Base-by-base conservation (phyloP, 164 flowering plant genomes). In the Chimonanthus salicifolius region DNA sequence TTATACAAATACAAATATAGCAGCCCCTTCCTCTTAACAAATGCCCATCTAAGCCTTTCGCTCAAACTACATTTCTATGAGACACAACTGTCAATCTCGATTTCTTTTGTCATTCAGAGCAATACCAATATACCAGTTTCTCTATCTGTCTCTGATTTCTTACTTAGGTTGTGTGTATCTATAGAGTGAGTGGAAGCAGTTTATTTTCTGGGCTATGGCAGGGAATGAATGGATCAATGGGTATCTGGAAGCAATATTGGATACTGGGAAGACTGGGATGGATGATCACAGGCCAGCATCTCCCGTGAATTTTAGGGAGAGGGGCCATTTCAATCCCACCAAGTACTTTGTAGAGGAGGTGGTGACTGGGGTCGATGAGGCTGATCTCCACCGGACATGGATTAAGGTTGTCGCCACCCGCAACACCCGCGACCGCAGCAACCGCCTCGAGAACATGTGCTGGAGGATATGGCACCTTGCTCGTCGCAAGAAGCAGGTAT, bases 381-480 rank as follows among this genome's bases (percentile, higher is more conserved):
- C 89, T 8, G 99, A 94, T 77, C 85, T 94, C 21, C 89, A 94
- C 71, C 75, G 98, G 46, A 94, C 99, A n/a, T 94, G 99, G 99
- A 85, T 94, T 78, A 91, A 91, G 80, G 99, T 94, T 20, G 98
- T 91, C 33, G 99, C 99, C 64, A 94, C 98, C 6, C 84, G 99
- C 62, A 92, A 94, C 76, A 86, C 95, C 47, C 85, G 88, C 10
- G 97, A 94, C 71, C 85, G 98, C 43, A 90, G 91, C 82, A 86
- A 91, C 48, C 73, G 99, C 11, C 91, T 94, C 62, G 97, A 94
- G 86, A 94, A 94, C 77, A 94, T 91, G 97, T 94, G 99, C 73
- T 94, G 99, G 99, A 84, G 99, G 20, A 91, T 94, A 67, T 94
- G 99, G 99, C 99, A 94, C 74, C 99, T 94, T 43, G 81, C 99